These are phyloP conservation scores for Tremella yokohamensis DNA, from an alignment of 768 basidiomycete species.

Conservation along the genomic window DNA sequence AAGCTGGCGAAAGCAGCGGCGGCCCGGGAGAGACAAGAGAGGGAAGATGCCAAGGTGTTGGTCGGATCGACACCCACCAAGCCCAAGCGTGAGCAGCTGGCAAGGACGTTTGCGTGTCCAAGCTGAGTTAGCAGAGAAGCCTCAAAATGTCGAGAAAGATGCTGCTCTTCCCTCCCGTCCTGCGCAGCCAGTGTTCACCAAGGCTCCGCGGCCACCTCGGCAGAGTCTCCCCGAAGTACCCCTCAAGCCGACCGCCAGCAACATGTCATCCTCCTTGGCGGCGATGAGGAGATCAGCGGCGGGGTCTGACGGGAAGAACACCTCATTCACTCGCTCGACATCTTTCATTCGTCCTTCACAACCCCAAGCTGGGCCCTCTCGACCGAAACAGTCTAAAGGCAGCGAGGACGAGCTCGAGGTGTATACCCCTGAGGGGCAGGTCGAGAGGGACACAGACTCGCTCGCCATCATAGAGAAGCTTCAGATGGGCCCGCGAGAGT, in stretches of 20 bases:
- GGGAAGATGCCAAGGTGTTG: slow-evolving; percentile 36
- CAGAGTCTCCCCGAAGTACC: not conserved
- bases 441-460: slow-evolving; percentile 30
- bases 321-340: not conserved
- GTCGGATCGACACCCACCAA: slow-evolving; percentile 41
- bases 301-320: not conserved
- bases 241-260: slow-evolving; percentile 8
- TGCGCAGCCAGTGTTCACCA: not conserved
- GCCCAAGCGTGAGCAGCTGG: slow-evolving; percentile 21
- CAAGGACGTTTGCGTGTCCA: not conserved
- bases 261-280: slow-evolving; percentile 12
- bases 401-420: slow-evolving; percentile 11
- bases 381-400: not conserved
- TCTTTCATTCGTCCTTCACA: not conserved
- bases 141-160: not conserved
- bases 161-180: slow-evolving; percentile 1
- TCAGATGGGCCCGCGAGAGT: slow-evolving; percentile 70
- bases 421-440: slow-evolving; percentile 11
- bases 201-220: not conserved
- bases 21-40: slow-evolving; percentile 13
- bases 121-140: not conserved
- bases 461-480: slow-evolving; percentile 69
- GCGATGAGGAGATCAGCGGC: not conserved
- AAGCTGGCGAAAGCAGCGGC: slow-evolving; percentile 17
- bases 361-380: not conserved